Conservation (phyloP, 2,329 filamentous ascomycete genomes). For the Cladosporium cucumerinum region DNA sequence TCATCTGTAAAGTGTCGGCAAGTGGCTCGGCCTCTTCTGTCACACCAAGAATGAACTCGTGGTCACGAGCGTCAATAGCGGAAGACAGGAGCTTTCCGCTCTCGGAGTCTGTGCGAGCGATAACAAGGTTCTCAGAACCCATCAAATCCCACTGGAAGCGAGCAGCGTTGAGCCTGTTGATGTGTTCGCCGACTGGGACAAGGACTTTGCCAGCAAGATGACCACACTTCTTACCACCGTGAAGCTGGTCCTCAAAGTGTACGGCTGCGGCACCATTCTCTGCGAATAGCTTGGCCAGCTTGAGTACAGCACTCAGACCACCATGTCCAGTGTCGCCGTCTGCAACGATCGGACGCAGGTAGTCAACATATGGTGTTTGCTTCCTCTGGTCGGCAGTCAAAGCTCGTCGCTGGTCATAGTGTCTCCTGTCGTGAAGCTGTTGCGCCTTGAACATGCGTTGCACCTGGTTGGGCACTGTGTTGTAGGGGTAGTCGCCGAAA, state of each 20-base stretch:
- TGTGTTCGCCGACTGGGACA: constrained; percentile 90
- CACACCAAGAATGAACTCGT: constrained; percentile 92
- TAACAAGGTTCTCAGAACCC: constrained; percentile 90
- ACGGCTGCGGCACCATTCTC: constrained; percentile 95
- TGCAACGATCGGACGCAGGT: constrained; percentile 89
- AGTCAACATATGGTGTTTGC: constrained; percentile 80
- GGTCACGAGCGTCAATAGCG: constrained; percentile 88
- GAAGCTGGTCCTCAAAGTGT: constrained; percentile 96
- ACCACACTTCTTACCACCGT: constrained; percentile 97
- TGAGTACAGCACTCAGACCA: constrained; percentile 86
- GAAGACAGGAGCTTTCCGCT: constrained; percentile 87
- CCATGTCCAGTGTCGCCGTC: constrained; percentile 96
- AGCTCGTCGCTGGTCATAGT: constrained; percentile 81
- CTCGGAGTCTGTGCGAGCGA: constrained; percentile 93
- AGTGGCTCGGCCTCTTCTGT: constrained; percentile 75
- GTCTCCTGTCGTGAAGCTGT: constrained; percentile 92
- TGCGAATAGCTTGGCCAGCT: constrained; percentile 94
- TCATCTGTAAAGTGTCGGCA: constrained; percentile 81
- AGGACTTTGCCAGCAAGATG: constrained; percentile 95
- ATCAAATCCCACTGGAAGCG: constrained; percentile 98
- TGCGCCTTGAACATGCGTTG: constrained; percentile 95
- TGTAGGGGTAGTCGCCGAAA: constrained; percentile 98
- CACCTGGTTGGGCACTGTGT: constrained; percentile 97
- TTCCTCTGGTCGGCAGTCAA: constrained; percentile 70
- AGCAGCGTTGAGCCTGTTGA: constrained; percentile 86